Conservation (phyloP, 2,329 filamentous ascomycete species). For the Cladosporium sp. region DNA sequence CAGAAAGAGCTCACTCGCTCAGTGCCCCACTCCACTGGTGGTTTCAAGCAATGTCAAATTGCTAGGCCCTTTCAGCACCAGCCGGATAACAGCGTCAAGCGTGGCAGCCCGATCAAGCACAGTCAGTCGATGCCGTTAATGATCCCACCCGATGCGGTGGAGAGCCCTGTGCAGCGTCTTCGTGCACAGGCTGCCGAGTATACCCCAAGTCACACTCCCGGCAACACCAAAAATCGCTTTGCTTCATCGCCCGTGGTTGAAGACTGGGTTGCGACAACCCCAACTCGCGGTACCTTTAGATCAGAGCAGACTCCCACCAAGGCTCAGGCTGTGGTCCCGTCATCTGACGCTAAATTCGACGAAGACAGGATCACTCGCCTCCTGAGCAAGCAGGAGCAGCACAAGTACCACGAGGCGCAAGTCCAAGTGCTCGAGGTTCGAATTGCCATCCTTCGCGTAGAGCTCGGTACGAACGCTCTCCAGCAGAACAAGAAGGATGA, state of each 20-base stretch:
- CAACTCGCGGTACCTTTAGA: neutral
- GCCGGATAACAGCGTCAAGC: neutral
- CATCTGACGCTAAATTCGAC: too few relatives aligned
- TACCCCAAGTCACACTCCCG: neutral
- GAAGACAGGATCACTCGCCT: neutral
- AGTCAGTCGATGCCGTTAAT: conserved; percentile 9
- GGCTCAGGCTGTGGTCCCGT: neutral
- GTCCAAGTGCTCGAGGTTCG: neutral
- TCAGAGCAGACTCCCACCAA: neutral
- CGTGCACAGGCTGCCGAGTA: neutral
- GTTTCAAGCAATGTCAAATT: too few relatives aligned
- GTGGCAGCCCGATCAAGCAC: conserved; percentile 2
- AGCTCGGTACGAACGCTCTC: neutral
- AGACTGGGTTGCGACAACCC: neutral
- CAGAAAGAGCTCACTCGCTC: neutral
- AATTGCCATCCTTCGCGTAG: neutral
- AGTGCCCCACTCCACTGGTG: neutral
- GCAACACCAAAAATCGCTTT: neutral
- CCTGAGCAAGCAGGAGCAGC: neutral
- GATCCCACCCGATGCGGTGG: neutral
- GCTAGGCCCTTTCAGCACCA: too few relatives aligned
- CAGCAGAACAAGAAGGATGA: neutral
- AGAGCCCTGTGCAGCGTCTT: neutral
- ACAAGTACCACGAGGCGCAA: neutral
- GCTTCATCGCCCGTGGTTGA: neutral